These are phyloP conservation scores for Picochlorum costavermella DNA, from an alignment of 139 green algal species.

Conservation along the genomic window DNA sequence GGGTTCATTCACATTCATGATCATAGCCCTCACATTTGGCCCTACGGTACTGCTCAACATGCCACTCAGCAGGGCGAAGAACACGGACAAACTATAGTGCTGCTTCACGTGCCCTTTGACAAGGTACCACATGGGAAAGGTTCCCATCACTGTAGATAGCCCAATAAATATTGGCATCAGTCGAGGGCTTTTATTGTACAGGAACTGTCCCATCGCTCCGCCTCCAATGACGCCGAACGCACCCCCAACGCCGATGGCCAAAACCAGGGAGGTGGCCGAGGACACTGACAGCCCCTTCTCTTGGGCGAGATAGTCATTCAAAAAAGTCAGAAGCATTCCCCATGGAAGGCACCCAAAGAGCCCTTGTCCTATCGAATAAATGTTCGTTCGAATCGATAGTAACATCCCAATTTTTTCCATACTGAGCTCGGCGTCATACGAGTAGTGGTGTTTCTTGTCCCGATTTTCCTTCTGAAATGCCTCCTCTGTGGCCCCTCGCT, in stretches of 20 bases:
- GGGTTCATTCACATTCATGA: conserved; percentile 77
- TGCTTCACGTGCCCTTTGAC: conserved; percentile 47
- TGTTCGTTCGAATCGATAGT: conserved; percentile 53
- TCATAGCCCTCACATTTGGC: conserved; percentile 54
- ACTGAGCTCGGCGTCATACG: conserved; percentile 51
- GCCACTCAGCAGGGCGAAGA: conserved; percentile 25
- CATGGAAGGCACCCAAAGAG: conserved; percentile 67
- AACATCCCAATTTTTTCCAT: conserved; percentile 46
- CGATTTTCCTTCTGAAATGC: conserved; percentile 27
- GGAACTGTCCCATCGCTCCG: conserved; percentile 52
- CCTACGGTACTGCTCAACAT: conserved; percentile 21
- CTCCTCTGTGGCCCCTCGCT: conserved; percentile 39
- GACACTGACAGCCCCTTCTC: conserved; percentile 36
- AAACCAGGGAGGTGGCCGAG: conserved; percentile 38
- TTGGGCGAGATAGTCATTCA: conserved; percentile 73
- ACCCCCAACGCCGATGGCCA: conserved; percentile 60
- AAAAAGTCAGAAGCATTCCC: conserved; percentile 67
- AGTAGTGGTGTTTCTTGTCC: conserved; percentile 17
- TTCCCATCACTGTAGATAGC: conserved; percentile 35
- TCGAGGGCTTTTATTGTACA: conserved; percentile 57
- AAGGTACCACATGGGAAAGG: conserved; percentile 48
- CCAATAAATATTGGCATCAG: conserved; percentile 45
- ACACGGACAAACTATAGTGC: conserved; percentile 18
- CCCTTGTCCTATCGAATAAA: conserved; percentile 54
- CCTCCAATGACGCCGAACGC: conserved; percentile 58